Percentiles rank a stretch among this genome's conserved stretches.
Evolutionary conservation across 441 rosid species (phyloP).

Genomic region (Codiaeum variegatum): DNA sequence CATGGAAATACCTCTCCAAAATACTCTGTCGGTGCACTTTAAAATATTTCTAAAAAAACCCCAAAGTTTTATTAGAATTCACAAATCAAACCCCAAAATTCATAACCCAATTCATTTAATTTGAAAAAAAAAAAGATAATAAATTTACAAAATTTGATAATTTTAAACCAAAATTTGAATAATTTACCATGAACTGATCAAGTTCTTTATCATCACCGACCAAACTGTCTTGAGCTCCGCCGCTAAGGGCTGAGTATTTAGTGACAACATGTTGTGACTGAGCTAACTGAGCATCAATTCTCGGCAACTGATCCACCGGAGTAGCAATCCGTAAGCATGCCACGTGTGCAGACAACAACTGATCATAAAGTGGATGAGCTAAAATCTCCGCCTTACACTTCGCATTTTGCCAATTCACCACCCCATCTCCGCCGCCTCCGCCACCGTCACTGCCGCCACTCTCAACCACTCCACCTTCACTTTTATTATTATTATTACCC

Average conservation of each 20-base stretch:
- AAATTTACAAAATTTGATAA: background rate
- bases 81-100: background rate
- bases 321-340: conserved; percentile 93
- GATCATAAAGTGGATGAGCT: conserved; percentile 84
- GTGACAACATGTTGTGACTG: conserved; percentile 91
- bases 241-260: conserved; percentile 76
- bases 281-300: conserved; percentile 93
- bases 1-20: no score
- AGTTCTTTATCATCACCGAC: conserved; percentile 85
- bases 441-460: conserved; percentile 27
- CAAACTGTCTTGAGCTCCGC: conserved; percentile 52
- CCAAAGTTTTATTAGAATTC: background rate
- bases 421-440: conserved; percentile 52
- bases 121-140: background rate
- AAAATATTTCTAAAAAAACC: background rate
- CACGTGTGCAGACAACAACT: conserved; percentile 88
- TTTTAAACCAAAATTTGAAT: background rate
- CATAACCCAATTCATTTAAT: background rate
- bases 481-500: conserved; percentile 35
- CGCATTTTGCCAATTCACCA: conserved; percentile 83
- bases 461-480: conserved; percentile 30
- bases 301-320: conserved; percentile 94
- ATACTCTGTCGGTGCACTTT: conserved; percentile 23
- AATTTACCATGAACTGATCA: conserved; percentile 90
- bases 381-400: conserved; percentile 80